Evolutionary conservation across 192 early-diverging fungal species (phyloP).

Genomic region (Fimicolochytrium jonesii): DNA sequence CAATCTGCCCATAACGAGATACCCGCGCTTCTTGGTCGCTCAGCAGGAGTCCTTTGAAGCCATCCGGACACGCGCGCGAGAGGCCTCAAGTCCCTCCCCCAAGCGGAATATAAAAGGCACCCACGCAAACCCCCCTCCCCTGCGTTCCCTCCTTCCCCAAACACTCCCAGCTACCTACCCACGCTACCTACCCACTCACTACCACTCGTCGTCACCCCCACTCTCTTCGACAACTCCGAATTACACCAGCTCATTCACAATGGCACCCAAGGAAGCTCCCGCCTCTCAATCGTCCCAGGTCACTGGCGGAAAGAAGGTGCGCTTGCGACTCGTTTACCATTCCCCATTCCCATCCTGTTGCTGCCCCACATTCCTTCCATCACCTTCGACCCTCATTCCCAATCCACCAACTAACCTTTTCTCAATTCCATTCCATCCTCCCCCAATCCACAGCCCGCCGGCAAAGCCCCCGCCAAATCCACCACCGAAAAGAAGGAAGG

Average conservation of each 20-base stretch:
- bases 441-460: constrained; percentile 37
- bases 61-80: too few species aligned
- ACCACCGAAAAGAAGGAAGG: constrained; percentile 58
- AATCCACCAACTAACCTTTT: too few species aligned
- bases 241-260: constrained; percentile 6
- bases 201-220: not conserved
- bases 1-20: too few species aligned
- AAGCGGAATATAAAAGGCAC: too few species aligned
- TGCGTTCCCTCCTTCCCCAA: not conserved
- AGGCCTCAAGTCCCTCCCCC: too few species aligned
- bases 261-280: constrained; percentile 43
- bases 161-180: not conserved
- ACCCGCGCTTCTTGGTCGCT: too few species aligned
- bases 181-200: not conserved
- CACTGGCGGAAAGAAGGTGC: constrained; percentile 33
- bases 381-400: too few species aligned
- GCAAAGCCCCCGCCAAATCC: constrained; percentile 71
- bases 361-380: too few species aligned
- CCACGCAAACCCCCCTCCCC: too few species aligned
- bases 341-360: not conserved
- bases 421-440: not conserved
- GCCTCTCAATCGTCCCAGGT: not conserved
- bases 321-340: not conserved
- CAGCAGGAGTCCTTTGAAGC: too few species aligned
- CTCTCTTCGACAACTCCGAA: not conserved